Base-by-base conservation (phyloP, 306 rosid species). In the Dalbergia cochinchinensis region DNA sequence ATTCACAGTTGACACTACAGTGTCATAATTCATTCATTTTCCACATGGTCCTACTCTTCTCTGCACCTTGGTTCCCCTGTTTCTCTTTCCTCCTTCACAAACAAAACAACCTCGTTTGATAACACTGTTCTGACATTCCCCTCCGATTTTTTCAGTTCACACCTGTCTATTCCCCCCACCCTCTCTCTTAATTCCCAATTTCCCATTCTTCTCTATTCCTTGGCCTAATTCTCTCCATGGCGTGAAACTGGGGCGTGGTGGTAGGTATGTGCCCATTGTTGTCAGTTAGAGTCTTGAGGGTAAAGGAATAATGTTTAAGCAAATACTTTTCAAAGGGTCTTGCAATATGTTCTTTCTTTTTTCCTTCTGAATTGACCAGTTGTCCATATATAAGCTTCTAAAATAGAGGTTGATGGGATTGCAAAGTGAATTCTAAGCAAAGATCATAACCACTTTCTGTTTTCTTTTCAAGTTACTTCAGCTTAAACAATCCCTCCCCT, bases 401-500 rank as follows among this genome's bases (percentile, higher is more conserved):
- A 55, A 86, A 64, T 61, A 47, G 69, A 62, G 85, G 78, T 80
- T 68, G 91, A 83, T 83, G 73, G 74, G 65, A 79, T 35, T 63
- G 60, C 80, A 65, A 81, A 83, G 95, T 92, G 87, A 82, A 86
- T 83, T 92, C 86, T 86, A 89, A 86, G 95, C 90, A 78, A 88
- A 82, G 90, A 64, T 79, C 62, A 57, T 41, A 74, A 83, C 86
- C 75, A 78, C 86, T 74, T 57, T 59, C 64, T 61, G 18, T 62
- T 68, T 75, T 69, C 62, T 79, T 83, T 82, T 66, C 83, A 76
- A 78, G 77, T 62, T 64, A 51, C 76, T 76, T 61, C 65, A 59
- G 65, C 60, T 71, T 75, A 31, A 67, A 69, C 83, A 78, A 54
- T 76, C 74, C 31, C 16, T 13, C 41, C 50, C 66, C 55, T 35